Base-by-base conservation (phyloP, 257 asterid genomes). In the Sherardia arvensis region DNA sequence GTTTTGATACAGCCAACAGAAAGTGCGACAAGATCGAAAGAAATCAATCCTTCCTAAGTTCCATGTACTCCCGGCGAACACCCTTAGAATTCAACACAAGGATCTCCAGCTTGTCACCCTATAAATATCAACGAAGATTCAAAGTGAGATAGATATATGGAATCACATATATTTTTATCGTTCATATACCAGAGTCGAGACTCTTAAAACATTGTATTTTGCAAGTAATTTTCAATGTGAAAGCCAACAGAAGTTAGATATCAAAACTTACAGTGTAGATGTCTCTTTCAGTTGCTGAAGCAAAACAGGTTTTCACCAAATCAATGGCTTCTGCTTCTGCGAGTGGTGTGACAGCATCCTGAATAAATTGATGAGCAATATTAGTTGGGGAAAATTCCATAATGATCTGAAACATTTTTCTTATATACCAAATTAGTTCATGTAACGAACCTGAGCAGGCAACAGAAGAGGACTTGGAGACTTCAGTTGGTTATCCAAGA, bases 401-500 rank as follows among this genome's bases (percentile, higher is more conserved):
- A 4, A 40, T 49, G 15, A 63, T 40, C 29, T 5, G 8, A 18
- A 53, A 11, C 22, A 3, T 12, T 32, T 14, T 30, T 15, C 2
- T 9, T 21, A 27, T 15, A 71, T 11, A 20, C n/a, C n/a, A 32
- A 63, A 17, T 51, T 34, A 6, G 21, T 22, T 28, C 25, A 51
- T 61, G 48, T 18, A 27, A 73, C 61, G 8, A 11, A 78, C 83
- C 76, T 36, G 38, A 43, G 80, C 73, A 61, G 83, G 83, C n/a
- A 78, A 57, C 62, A 74, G 54, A 5, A 78, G 77, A 61, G 80
- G 80, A 67, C 83, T 78, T 30, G 80, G 78, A 64, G 83, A 78
- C 64, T 78, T 74, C 53, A 74, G 74, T 38, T 78, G 83, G 66
- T 78, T 78, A 85, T 91, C 98, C 87, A 91, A 66, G 76, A 91